Percentiles rank a stretch among this genome's conserved stretches.
These are phyloP conservation scores for Gracilariopsis chorda DNA, from an alignment of 23 red algal species.

Conservation along the genomic window DNA sequence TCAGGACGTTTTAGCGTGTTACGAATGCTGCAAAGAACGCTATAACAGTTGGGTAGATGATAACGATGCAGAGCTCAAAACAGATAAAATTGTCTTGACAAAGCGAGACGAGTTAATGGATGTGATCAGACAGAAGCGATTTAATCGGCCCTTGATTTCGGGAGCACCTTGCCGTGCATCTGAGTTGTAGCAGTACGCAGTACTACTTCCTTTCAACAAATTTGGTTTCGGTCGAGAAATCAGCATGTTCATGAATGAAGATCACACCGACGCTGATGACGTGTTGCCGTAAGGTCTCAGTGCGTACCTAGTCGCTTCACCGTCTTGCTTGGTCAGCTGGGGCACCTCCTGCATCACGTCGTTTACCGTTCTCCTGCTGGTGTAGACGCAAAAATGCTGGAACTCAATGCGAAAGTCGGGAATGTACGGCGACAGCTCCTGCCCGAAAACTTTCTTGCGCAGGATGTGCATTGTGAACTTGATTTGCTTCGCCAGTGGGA, in stretches of 20 bases:
- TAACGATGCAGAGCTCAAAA: neutral
- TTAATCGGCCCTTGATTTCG: neutral
- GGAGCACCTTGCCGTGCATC: neutral
- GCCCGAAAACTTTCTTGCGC: constrained; percentile 3
- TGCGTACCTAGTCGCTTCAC: constrained; percentile 64
- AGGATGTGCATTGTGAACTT: constrained; percentile 58
- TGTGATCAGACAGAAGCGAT: neutral
- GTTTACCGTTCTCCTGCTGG: constrained; percentile 80
- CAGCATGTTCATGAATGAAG: constrained; percentile 83
- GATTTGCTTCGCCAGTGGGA: constrained; percentile 77
- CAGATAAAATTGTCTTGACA: neutral
- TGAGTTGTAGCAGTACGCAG: neutral
- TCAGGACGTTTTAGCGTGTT: neutral
- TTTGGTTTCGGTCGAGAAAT: no score
- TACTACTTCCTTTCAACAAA: no score
- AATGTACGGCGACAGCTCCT: constrained; percentile 55
- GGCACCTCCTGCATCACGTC: constrained; percentile 80
- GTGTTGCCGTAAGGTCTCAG: constrained; percentile 85
- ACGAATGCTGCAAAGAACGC: neutral
- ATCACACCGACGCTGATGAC: constrained; percentile 88
- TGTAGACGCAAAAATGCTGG: constrained; percentile 95
- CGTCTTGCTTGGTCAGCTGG: constrained; percentile 61
- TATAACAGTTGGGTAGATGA: neutral
- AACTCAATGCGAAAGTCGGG: constrained; percentile 89
- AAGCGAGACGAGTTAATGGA: neutral